Base-by-base conservation (phyloP, 129 eudicot species). In the Centrapalus pauciflorus region DNA sequence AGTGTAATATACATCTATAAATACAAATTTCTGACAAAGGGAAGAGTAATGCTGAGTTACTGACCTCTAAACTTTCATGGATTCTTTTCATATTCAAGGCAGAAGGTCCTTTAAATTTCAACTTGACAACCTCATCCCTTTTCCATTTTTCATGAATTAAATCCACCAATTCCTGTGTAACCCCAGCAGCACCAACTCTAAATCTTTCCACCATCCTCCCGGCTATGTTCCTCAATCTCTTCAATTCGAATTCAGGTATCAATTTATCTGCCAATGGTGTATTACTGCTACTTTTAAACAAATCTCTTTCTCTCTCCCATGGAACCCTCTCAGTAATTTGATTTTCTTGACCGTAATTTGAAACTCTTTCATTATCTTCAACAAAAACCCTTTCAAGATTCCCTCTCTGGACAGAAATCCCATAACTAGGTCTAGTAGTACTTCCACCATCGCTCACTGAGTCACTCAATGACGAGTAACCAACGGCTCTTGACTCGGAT, bases 11-110 rank as follows among this genome's bases (percentile, higher is more conserved):
- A 7, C 17, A 6, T 61, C 32, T 38, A 38, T n/a, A 21, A 12
- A 9, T 40, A 33, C 14, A 54, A 9, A n/a, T 24, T 12, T 40
- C 26, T 27, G 45, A 21, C 12, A 12, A 29, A 17, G 2, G 8
- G 3, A 58, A 28, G 21, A 54, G 35, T 24, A 52, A 61, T 12
- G 14, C 51, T 4, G n/a, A 55, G 13, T 23, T 72, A 77, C 82
- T 71, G 74, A 93, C 99, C 99, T 93, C 99, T 72, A 93, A 83
- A 69, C 77, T 64, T 61, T 93, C 90, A 75, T 93, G 99, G 51
- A 72, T 84, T 73, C 95, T 78, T 77, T 65, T 89, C 99, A 93
- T 89, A 69, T 93, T 84, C 64, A 66, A 46, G 19, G 83, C 68
- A 48, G 92, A 79, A 57, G 87, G 84, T n/a, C 99, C 96, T 82